Base-by-base conservation (phyloP, 2,329 filamentous ascomycete species). In the Xylariaceae sp. region DNA sequence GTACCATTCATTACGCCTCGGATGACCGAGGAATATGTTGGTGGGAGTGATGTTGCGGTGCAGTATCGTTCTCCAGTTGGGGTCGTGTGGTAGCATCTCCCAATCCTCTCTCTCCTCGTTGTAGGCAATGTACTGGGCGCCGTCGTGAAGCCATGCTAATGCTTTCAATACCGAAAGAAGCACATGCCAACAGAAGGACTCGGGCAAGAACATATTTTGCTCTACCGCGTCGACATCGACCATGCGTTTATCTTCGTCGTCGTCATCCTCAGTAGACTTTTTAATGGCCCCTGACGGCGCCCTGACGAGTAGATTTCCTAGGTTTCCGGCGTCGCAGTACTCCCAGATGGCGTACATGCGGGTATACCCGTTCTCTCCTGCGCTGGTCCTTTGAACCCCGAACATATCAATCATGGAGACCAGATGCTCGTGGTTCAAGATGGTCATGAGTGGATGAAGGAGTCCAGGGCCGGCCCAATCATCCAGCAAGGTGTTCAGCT, bases 181-280 rank as follows among this genome's bases (percentile, higher is more conserved):
- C 7, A 85, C 81, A 62, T 85, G 81, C 82, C 82, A 85, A 59
- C 81, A 81, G 12, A 85, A 70, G 2, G 74, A 73, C 61, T 85
- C 82, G 0, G 81, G 81, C 12, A 82, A 65, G 59, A 79, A 80
- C 14, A 23, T 12, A 23, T 48, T 29, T 14, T 40, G 20, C 23
- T n/a, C 42, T 20, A 20, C 20, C 20, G 41, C 12, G n/a, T n/a
- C 44, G 37, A 61, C 41, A 16, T 63, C 57, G 3, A 57, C 62
- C 21, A 70, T 60, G 16, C 69, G 64, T 2, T 70, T 44, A 2
- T 65, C 48, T 5, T 40, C 18, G 5, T 26, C 26, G 7, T 61
- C 48, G 14, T 61, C 46, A 2, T 66, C 29, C n/a, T 48, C 48
- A 37, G 40, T 32, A 26, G 23, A n/a, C 54, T 50, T 12, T 57